Base-by-base conservation (phyloP, 768 basidiomycete genomes). In the Termitomyces sp. region DNA sequence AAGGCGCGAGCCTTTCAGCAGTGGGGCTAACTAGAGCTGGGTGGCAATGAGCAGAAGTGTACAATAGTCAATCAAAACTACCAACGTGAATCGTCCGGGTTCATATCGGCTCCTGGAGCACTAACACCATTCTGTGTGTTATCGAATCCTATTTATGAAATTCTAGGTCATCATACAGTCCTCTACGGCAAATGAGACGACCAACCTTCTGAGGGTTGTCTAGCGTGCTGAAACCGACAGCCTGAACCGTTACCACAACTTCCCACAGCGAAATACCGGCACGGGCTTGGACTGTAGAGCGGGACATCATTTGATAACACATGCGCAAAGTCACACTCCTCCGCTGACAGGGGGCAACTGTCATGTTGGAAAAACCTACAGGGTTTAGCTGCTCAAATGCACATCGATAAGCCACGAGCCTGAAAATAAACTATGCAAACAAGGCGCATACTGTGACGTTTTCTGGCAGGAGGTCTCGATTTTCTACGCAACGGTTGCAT, bases 261-360 rank as follows among this genome's bases (percentile, higher is more conserved):
- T 6, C 78, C 77, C 22, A 70, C 66, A 44, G 70, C 63, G 63
- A 72, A 78, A 63, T 74, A 78, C 56, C 73, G 70, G 62, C 79
- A 79, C 44, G 53, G 57, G 36, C 61, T 68, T 32, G 66, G 58
- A 55, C 60, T 71, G 15, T 60, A 68, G 22, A 69, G 48, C 12
- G 68, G 51, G 22, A 67, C 63, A 18, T 70, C 62, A 52, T 76
- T 70, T 32, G 70, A 65, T 18, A 77, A 59, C 42, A 79, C 69
- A 66, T 83, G 81, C 39, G 76, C 75, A 66, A 83, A 81, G 63
- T 81, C 78, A 68, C 81, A 83, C 28, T 75, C 76, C 38, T 79
- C 76, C 36, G 76, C 75, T n/a, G 80, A 67, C 56, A 76, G 71
- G 15, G 79, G 76, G 65, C 81, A 83, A 60, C 66, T 74, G 50